Evolutionary conservation across 2,329 filamentous ascomycete species (phyloP), one percentile per base, ranked within the genome.

Genomic region (Chalaropsis thielavioides): DNA sequence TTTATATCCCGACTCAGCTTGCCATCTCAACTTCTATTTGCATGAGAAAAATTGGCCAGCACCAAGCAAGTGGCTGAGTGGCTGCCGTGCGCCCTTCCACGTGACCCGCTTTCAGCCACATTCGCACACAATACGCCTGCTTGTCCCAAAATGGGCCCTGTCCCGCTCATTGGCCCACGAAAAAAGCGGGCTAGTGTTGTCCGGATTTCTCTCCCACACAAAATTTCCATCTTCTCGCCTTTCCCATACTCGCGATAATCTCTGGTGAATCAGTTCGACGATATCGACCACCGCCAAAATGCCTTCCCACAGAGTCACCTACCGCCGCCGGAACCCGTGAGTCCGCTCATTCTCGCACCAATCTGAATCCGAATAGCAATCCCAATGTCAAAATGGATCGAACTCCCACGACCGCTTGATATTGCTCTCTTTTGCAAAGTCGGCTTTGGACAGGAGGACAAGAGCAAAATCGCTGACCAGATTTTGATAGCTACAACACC

Each of bases 401-500:
- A 62, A 67, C 68, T 67, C 70, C 70, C 68, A 70, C 51, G 19
- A 19, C 27, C 54, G 4, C 27, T 61, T 41, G 35, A 54, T 40
- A 51, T 54, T 49, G 44, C 22, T 19, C 22, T 19, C 49, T 6
- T 51, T n/a, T 43, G 59, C 41, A 61, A 15, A 35, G 59, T 61
- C 7, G 40, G 22, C n/a, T 38, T 58, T 31, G 54, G 31, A 19
- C 27, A 58, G 17, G 54, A 58, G 2, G 24, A 61, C 4, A 4
- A 35, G 59, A n/a, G 31, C 59, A 31, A 27, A 54, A 61, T 61
- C 59, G 35, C 63, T 65, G 58, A 65, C 63, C 22, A 46, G 46
- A 19, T 64, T 56, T 64, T 67, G 69, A 66, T 75, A 94, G 90
- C 77, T 99, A 97, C 89, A 97, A 97, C 87, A 97, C 92, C 78